phyloP scores from a whole-genome alignment of 2,329 filamentous ascomycete species.

The Monilinia fructigena region DNA sequence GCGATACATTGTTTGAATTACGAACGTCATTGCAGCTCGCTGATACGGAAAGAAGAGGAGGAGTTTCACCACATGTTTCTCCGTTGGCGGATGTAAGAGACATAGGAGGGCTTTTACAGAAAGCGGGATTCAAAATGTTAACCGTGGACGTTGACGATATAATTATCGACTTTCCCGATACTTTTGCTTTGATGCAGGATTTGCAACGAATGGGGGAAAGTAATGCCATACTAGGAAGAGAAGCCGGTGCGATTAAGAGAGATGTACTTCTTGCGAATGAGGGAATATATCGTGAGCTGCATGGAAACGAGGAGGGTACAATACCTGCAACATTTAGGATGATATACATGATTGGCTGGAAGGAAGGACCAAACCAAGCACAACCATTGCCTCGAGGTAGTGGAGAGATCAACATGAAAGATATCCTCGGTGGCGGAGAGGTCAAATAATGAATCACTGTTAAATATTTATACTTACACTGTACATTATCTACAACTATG shows the following conservation, averaged over 20 bases:
- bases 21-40: constrained; percentile 91
- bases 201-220: constrained; percentile 95
- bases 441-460: constrained; percentile 28
- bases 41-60: constrained; percentile 85
- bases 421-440: constrained; percentile 56
- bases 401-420: constrained; percentile 84
- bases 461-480: background rate
- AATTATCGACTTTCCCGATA: constrained; percentile 88
- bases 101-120: constrained; percentile 80
- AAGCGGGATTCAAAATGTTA: constrained; percentile 89
- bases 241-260: constrained; percentile 72
- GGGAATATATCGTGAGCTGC: constrained; percentile 82
- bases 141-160: constrained; percentile 98
- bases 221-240: constrained; percentile 83
- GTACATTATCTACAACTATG: background rate
- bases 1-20: constrained; percentile 90
- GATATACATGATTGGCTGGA: constrained; percentile 99
- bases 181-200: constrained; percentile 88
- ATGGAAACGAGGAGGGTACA: constrained; percentile 74
- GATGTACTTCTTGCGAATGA: constrained; percentile 87
- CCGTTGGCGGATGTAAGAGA: constrained; percentile 91
- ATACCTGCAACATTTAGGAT: constrained; percentile 90
- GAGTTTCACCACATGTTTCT: constrained; percentile 85
- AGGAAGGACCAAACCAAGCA: constrained; percentile 74
- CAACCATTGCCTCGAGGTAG: constrained; percentile 81